phyloP scores from a whole-genome alignment of 805 yeast species.

The Aciculoconidium aculeatum region DNA sequence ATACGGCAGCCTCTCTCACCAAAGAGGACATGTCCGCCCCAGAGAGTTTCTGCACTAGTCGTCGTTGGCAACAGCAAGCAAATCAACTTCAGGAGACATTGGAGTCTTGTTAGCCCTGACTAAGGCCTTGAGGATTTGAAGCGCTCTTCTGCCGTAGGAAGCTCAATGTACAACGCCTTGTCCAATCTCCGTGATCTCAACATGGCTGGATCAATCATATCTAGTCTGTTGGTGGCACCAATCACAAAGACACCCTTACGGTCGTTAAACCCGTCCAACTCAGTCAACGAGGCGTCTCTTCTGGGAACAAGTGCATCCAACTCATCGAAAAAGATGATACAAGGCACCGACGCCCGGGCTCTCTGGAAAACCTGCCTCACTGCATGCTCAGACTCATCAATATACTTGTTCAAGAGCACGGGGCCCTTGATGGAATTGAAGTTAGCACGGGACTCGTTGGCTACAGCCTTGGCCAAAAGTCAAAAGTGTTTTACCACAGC shows the following conservation, averaged over 20 bases:
- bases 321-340: conserved; percentile 93
- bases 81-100: conserved; percentile 53
- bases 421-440: conserved; percentile 96
- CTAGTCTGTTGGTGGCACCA: conserved; percentile 97
- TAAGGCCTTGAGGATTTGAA: conserved; percentile 77
- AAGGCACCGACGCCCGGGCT: conserved; percentile 90
- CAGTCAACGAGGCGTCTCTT: conserved; percentile 86
- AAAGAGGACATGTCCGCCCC: conserved; percentile 95
- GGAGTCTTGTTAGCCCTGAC: conserved; percentile 74
- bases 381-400: conserved; percentile 93
- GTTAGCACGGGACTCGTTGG: conserved; percentile 94
- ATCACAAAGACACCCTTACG: conserved; percentile 89
- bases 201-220: conserved; percentile 98
- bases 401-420: conserved; percentile 87
- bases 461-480: conserved; percentile 97
- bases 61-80: conserved; percentile 60
- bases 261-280: conserved; percentile 90
- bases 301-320: conserved; percentile 93
- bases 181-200: conserved; percentile 93
- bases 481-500: conserved; percentile 96
- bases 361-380: conserved; percentile 89
- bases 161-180: conserved; percentile 84
- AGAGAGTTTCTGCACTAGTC: conserved; percentile 82
- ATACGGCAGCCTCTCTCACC: conserved; percentile 90
- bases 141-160: conserved; percentile 76